Percentiles rank a stretch among this genome's conserved stretches.
Conservation (phyloP, 129 eudicot genomes). For the Apium graveolens region DNA sequence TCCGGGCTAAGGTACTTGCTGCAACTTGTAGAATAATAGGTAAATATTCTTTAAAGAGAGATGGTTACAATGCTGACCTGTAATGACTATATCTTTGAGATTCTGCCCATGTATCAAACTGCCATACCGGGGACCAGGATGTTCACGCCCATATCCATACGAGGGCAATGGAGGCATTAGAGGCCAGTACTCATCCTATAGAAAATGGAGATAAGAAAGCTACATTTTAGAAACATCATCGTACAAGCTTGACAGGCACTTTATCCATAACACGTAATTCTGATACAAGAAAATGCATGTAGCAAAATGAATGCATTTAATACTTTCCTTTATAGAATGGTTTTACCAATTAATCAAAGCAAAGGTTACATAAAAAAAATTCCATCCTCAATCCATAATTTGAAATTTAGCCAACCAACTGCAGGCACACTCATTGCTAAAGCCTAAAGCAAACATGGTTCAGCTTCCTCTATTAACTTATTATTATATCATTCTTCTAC, state of each 20-base stretch:
- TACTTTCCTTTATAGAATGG: background rate
- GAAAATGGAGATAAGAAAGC: background rate
- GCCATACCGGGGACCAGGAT: conserved; percentile 89
- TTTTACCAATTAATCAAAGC: background rate
- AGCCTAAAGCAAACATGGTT: background rate
- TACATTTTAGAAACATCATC: background rate
- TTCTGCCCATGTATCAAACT: conserved; percentile 97
- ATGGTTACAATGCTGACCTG: conserved; percentile 42
- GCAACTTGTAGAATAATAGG: background rate
- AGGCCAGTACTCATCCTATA: conserved; percentile 87
- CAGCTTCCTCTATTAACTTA: background rate
- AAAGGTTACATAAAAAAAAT: background rate
- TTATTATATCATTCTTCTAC: background rate
- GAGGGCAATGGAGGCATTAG: conserved; percentile 97
- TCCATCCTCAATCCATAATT: background rate
- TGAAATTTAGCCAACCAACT: background rate
- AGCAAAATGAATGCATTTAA: background rate
- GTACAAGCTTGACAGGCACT: background rate
- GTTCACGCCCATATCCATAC: conserved; percentile 93
- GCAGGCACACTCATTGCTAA: background rate
- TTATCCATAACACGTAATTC: background rate
- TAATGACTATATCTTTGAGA: conserved; percentile 85
- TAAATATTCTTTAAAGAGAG: background rate
- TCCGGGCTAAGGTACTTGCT: background rate
- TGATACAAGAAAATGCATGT: background rate